Evolutionary conservation across 2,329 filamentous ascomycete species (phyloP).

Genomic region (Diaporthe sp.): DNA sequence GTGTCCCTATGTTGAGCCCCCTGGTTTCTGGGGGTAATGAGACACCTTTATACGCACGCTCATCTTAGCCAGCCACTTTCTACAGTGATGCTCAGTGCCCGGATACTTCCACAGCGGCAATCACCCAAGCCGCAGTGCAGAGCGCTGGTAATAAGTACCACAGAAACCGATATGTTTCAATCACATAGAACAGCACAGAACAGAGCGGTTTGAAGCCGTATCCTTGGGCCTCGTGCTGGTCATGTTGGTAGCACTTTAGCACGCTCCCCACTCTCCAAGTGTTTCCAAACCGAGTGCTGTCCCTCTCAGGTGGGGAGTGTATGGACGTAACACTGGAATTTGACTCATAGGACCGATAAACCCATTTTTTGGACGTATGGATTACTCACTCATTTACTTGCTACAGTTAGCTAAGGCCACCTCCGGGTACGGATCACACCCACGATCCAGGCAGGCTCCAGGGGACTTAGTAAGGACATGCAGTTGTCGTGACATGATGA

Average conservation of each 20-base stretch:
- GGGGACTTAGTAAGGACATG: not conserved
- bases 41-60: not conserved
- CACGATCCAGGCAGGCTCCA: not conserved
- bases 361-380: not conserved
- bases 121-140: not conserved
- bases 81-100: not conserved
- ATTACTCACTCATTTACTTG: not conserved
- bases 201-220: not conserved
- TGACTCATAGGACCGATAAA: not conserved
- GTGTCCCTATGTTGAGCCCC: not conserved
- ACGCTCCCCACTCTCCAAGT: not conserved
- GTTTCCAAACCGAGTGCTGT: not conserved
- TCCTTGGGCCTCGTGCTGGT: not conserved
- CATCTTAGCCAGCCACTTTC: not conserved
- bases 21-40: not conserved
- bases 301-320: too few species aligned
- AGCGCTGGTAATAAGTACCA: not conserved
- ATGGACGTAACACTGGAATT: not conserved
- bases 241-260: not conserved
- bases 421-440: not conserved
- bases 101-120: not conserved
- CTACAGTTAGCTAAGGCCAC: not conserved
- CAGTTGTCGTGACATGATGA: not conserved
- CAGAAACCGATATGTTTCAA: not conserved
- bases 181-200: not conserved